Base-by-base conservation (phyloP, 23 red algal genomes). In the Gracilaria caudata region DNA sequence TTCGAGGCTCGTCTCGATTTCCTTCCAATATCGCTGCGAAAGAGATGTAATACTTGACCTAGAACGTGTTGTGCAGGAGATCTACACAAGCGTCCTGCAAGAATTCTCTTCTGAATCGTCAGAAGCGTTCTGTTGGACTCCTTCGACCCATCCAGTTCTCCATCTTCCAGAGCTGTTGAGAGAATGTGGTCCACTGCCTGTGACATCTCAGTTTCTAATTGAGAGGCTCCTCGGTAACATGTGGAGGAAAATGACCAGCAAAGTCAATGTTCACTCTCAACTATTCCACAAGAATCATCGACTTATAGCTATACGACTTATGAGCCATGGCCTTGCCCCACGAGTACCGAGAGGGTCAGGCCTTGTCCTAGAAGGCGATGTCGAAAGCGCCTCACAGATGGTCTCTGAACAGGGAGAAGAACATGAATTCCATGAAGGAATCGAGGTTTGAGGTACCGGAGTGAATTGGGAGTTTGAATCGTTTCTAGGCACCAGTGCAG, bases 111-210 rank as follows among this genome's bases (percentile, higher is more conserved):
- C 28, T 2, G 28, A 68, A 33, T 13, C n/a, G 4, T 34, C n/a
- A 10, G 9, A 33, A 30, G 63, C 3, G 12, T 77, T 77, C 38
- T 77, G 72, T 24, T 51, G 6, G 4, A 77, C 72, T 19, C 72
- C 72, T 35, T 35, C 40, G 51, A 77, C 72, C 3, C 72, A 77
- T 49, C 5, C 68, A 45, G 13, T 33, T 33, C 61, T 66, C 33
- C 33, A 66, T 66, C 61, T 66, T 36, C 39, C 34, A 44, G 65
- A 71, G 39, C 11, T 71, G 14, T 71, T 71, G 65, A 13, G 26
- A 34, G 4, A 71, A 4, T 71, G 9, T 44, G 65, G 65, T 32
- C 23, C 65, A 12, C 19, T 71, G 4, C 65, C 35, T 4, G 23
- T 17, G 7, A 44, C 39, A 14, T 71, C 65, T 19, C 65, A 34